These are phyloP conservation scores for Pythium grandisporangium DNA, from an alignment of 352 stramenopile species.

Conservation along the genomic window DNA sequence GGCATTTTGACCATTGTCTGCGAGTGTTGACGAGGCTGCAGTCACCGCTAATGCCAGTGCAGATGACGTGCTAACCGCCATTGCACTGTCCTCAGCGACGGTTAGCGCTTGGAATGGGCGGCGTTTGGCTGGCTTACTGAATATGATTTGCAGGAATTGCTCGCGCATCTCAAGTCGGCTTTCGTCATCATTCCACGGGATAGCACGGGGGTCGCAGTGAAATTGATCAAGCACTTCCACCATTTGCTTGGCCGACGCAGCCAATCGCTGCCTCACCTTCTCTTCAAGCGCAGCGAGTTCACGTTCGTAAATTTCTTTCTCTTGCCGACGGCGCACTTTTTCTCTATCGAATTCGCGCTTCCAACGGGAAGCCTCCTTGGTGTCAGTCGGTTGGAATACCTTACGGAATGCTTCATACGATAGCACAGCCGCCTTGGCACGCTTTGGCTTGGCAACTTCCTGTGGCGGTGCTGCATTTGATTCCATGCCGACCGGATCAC, in stretches of 20 bases:
- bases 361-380: conserved; percentile 37
- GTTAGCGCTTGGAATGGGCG: too few species aligned
- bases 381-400: conserved; percentile 53
- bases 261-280: conserved; percentile 64
- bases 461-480: neutral
- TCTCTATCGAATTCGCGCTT: conserved; percentile 65
- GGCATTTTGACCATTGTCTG: too few species aligned
- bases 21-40: too few species aligned
- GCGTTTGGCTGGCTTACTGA: conserved; percentile 36
- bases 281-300: conserved; percentile 59
- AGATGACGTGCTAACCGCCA: too few species aligned
- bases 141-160: conserved; percentile 55
- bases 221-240: conserved; percentile 54
- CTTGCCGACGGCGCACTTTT: conserved; percentile 33
- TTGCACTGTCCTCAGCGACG: too few species aligned
- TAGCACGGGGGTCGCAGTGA: conserved; percentile 26
- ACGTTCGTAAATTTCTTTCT: conserved; percentile 62
- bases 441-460: conserved; percentile 7
- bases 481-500: neutral
- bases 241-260: conserved; percentile 66
- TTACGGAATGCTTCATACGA: conserved; percentile 58
- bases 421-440: conserved; percentile 13
- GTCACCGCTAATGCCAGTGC: conserved; percentile 15
- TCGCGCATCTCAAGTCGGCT: conserved; percentile 36
- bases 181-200: conserved; percentile 44